Evolutionary conservation across 495 filamentous ascomycete species (phyloP).

Genomic region (Podospora appendiculata): DNA sequence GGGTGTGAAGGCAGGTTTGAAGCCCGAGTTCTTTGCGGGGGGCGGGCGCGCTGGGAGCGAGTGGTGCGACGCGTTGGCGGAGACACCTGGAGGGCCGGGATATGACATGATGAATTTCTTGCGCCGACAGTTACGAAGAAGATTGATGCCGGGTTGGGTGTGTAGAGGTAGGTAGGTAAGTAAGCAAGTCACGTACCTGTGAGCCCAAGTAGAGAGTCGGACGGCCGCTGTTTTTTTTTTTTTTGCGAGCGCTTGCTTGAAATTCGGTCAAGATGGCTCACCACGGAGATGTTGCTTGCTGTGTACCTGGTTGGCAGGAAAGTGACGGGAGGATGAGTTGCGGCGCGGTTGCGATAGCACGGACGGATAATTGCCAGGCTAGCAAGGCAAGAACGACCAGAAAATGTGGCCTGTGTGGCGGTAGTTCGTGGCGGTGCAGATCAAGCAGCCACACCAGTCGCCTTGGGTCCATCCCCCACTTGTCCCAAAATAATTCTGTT

Average conservation of each 20-base stretch:
- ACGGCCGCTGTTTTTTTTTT: background rate
- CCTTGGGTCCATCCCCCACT: too few species aligned
- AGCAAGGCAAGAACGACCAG: too few species aligned
- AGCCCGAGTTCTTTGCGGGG: slow-evolving; percentile 49
- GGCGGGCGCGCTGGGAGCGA: slow-evolving; percentile 82
- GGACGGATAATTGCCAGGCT: too few species aligned
- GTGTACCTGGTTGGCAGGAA: background rate
- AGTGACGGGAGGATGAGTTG: too few species aligned
- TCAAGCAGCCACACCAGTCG: too few species aligned
- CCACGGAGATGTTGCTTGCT: background rate
- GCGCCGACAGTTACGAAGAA: slow-evolving; percentile 23
- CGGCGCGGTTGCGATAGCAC: too few species aligned
- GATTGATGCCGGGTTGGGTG: slow-evolving; percentile 7
- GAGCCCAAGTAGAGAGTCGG: slow-evolving; percentile 16
- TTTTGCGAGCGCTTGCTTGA: background rate
- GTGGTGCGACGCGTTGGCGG: slow-evolving; percentile 44
- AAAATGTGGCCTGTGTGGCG: too few species aligned
- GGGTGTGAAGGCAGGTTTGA: slow-evolving; percentile 51
- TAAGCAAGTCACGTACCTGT: slow-evolving; percentile 41
- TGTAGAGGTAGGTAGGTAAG: slow-evolving; percentile 17
- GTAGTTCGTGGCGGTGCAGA: too few species aligned
- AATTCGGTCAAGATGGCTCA: background rate
- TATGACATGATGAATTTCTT: slow-evolving; percentile 89
- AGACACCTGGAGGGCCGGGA: slow-evolving; percentile 84
- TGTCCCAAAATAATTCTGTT: too few species aligned